Evolutionary conservation across 2,329 filamentous ascomycete genomes (phyloP), one percentile per base, ranked within the genome.

Genomic region (Colletotrichum lentis): DNA sequence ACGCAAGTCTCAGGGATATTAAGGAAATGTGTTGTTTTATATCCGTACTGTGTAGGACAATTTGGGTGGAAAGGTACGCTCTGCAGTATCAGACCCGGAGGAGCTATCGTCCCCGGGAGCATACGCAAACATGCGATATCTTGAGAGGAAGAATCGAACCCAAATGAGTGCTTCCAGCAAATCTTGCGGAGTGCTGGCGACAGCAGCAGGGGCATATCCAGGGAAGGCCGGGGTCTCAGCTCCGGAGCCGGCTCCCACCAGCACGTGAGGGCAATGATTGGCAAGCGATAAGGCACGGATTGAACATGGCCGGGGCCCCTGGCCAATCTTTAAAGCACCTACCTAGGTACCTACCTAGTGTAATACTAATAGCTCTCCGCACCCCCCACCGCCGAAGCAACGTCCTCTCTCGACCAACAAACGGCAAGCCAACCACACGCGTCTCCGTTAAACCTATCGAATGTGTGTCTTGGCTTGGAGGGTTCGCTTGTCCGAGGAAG

Each of bases 231-330:
- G 39, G 67, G 35, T 59, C 46, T 11, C 41, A 57, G 53, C 53
- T 53, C 53, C 16, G 52, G 63, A 47, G 41, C 39, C 56, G 59
- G 41, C 37, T 20, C 22, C 35, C 35, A 61, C 47, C 47, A 47
- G 31, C 69, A 70, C 69, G 69, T 70, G 69, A 66, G 58, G 22
- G 39, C 31, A 56, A 47, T 70, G 61, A 69, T 70, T 69, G 65
- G 69, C 61, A 57, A 56, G 61, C 66, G 66, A 69, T 68, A 70
- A 68, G 62, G 55, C 43, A 39, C 44, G 56, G 44, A 56, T 59
- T 70, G 61, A 56, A 18, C 55, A 22, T 47, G 20, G 20, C 44
- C 44, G 20, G 55, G 54, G 39, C 39, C 66, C 62, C 31, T 56
- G 37, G 16, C 50, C 49, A 46, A 31, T n/a, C 37, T 14, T 41